phyloP scores from a whole-genome alignment of 1,139 yeast genomes.

The Yamadazyma songkhlaensis region DNA sequence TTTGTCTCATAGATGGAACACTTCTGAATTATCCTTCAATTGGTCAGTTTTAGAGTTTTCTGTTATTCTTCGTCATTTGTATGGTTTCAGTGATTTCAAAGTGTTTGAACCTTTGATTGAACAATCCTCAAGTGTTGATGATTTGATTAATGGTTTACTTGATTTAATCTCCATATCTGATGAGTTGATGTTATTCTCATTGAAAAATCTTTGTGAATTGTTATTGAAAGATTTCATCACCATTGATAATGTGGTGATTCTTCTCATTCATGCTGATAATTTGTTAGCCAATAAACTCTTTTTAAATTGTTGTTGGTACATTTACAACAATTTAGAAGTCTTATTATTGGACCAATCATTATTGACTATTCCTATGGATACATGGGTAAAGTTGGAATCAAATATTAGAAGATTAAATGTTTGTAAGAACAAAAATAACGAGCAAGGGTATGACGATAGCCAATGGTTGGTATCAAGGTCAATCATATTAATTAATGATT shows the following conservation, averaged over 20 bases:
- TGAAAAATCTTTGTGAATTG: conserved; percentile 62
- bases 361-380: conserved; percentile 25
- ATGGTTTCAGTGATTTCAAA: conserved; percentile 48
- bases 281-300: conserved; percentile 55
- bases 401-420: conserved; percentile 25
- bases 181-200: conserved; percentile 56
- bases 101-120: conserved; percentile 41
- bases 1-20: conserved; percentile 55
- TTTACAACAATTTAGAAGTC: conserved; percentile 63
- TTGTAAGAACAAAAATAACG: conserved; percentile 24
- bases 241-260: conserved; percentile 57
- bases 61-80: conserved; percentile 52
- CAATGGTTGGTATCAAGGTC: conserved; percentile 24
- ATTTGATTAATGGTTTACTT: conserved; percentile 53
- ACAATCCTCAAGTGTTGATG: conserved; percentile 21
- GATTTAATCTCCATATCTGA: conserved; percentile 65
- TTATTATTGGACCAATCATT: conserved; percentile 51
- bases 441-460: conserved; percentile 6
- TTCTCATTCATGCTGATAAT: conserved; percentile 54
- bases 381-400: conserved; percentile 27
- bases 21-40: conserved; percentile 31
- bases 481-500: conserved; percentile 21
- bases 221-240: conserved; percentile 58
- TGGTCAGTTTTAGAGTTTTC: conserved; percentile 44
- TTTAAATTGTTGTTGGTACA: conserved; percentile 63